phyloP scores from a whole-genome alignment of 2,329 filamentous ascomycete species.

The Incumbomyces delicatus region DNA sequence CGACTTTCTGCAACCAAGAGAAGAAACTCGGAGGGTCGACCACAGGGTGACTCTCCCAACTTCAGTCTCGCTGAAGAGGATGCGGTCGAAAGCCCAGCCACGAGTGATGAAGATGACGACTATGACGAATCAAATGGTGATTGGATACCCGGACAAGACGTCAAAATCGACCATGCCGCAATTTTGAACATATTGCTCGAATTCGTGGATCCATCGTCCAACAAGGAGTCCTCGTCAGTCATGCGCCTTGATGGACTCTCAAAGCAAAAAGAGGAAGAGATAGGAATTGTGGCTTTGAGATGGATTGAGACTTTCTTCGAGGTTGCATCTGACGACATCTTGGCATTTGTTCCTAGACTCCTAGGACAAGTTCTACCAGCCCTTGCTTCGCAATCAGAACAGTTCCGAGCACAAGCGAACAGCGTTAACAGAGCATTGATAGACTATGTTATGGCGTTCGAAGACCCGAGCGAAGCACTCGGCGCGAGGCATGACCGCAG shows the following conservation, averaged over 20 bases:
- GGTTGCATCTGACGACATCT: constrained; percentile 91
- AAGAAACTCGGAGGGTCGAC: constrained; percentile 12
- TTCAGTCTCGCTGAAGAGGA: constrained; percentile 17
- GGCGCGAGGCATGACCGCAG: neutral
- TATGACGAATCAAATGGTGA: constrained; percentile 49
- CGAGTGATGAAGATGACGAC: constrained; percentile 43
- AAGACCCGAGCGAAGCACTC: constrained; percentile 51
- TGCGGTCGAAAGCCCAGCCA: constrained; percentile 29
- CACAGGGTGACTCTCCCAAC: constrained; percentile 24
- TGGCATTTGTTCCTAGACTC: constrained; percentile 87
- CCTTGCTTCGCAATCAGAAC: constrained; percentile 83
- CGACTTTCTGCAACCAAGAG: constrained; percentile 33
- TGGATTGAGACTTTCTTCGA: constrained; percentile 97
- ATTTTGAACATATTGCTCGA: constrained; percentile 86
- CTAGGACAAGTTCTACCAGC: constrained; percentile 85
- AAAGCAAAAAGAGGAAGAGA: constrained; percentile 64
- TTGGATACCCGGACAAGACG: constrained; percentile 95
- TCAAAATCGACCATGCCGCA: constrained; percentile 83
- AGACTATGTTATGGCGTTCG: constrained; percentile 86
- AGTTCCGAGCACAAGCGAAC: constrained; percentile 76
- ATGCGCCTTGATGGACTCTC: constrained; percentile 21
- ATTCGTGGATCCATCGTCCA: constrained; percentile 54
- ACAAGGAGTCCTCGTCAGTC: constrained; percentile 13
- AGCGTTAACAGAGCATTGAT: constrained; percentile 85
- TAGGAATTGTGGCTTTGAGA: constrained; percentile 76